Evolutionary conservation across 441 rosid genomes (phyloP), one percentile per base, ranked within the genome.

Genomic region (Dalechampia spathulata): DNA sequence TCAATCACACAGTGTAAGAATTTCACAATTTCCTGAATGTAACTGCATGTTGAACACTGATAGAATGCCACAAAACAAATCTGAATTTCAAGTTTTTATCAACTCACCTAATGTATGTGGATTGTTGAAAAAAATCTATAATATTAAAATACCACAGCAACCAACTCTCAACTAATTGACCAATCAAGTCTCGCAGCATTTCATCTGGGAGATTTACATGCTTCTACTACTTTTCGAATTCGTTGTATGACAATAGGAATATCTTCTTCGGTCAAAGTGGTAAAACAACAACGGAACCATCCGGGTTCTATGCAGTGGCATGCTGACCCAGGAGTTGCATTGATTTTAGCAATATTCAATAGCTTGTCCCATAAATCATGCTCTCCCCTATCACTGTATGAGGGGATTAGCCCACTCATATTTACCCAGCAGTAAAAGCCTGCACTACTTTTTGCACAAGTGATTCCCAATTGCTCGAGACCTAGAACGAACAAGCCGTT

Each of bases 271-370:
- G 78, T 65, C 63, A 88, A 71, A 46, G 82, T 65, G 4, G 95
- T 70, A 66, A 86, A 86, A 77, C 95, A 84, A 61, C 89, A 88
- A 22, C 96, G 68, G 63, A 88, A 92, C 96, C 98, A 92, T 57
- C 98, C 98, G 0, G 88, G 91, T 71, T 91, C 94, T 60, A 81
- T 86, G 75, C 93, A 84, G 69, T 86, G 93, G 62, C 98, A 88
- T 5, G 91, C 89, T 30, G 86, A 77, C 8, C 96, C 91, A 14
- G 98, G 96, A 66, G 95, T 91, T 49, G 71, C 83, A 54, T 86
- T 91, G 71, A 88, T 76, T 76, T 88, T 88, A 44, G 79, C 86
- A 59, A 77, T 68, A 61, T 71, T 83, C 68, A 86, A 54, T 11
- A 91, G 79, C 71, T 80, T 78, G 64, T 86, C 83, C 78, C 84